Conservation (phyloP, 2,329 filamentous ascomycete species). For the Aspergillus terreus region DNA sequence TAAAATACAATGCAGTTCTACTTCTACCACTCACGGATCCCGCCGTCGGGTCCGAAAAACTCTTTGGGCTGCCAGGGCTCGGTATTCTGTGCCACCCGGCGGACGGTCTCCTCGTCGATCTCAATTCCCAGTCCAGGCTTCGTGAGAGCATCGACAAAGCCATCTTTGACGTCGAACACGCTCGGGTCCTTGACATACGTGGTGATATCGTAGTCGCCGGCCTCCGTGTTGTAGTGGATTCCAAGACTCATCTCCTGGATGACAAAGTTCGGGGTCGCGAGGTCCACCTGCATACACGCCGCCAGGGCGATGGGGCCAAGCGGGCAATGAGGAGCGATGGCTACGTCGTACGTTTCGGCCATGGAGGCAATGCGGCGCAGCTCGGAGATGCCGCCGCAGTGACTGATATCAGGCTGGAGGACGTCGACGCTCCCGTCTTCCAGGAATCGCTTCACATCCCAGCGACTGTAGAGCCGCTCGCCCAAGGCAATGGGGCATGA, state of each 20-base stretch:
- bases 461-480: slow-evolving; percentile 67
- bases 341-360: slow-evolving; percentile 70
- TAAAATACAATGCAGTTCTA: background rate
- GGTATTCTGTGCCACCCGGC: slow-evolving; percentile 55
- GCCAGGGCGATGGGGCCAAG: slow-evolving; percentile 70
- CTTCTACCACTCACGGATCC: slow-evolving; percentile 63
- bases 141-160: slow-evolving; percentile 58
- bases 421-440: slow-evolving; percentile 67
- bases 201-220: slow-evolving; percentile 60
- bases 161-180: slow-evolving; percentile 64
- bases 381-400: slow-evolving; percentile 71
- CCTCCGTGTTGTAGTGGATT: slow-evolving; percentile 70
- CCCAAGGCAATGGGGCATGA: slow-evolving; percentile 67
- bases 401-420: slow-evolving; percentile 68
- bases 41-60: slow-evolving; percentile 65
- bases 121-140: slow-evolving; percentile 67
- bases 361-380: slow-evolving; percentile 65
- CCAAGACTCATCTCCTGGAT: slow-evolving; percentile 78
- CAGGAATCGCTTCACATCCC: slow-evolving; percentile 70
- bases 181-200: slow-evolving; percentile 63
- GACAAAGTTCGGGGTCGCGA: slow-evolving; percentile 60
- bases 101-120: slow-evolving; percentile 65
- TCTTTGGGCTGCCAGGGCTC: slow-evolving; percentile 63
- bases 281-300: slow-evolving; percentile 65
- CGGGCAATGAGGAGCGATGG: slow-evolving; percentile 70